These are phyloP conservation scores for Scopulariopsis brevicaulis DNA, from an alignment of 2,329 filamentous ascomycete genomes.

Conservation along the genomic window DNA sequence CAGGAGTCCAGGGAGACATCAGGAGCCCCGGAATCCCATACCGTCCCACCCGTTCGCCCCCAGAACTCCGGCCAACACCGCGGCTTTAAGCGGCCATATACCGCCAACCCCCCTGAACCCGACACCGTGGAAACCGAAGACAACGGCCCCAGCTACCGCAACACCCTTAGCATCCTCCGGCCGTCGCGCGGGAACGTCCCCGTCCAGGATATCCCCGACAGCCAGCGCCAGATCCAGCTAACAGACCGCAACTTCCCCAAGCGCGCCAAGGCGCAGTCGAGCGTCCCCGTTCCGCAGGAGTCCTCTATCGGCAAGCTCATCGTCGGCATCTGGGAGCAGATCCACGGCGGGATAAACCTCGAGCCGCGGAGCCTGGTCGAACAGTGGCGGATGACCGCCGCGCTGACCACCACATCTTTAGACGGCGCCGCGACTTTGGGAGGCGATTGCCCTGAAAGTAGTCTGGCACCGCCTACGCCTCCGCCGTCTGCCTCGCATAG, in stretches of 20 bases:
- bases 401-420: background rate
- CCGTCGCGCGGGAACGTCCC: background rate
- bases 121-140: background rate
- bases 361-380: slow-evolving; percentile 16
- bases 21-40: background rate
- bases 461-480: background rate
- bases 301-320: slow-evolving; percentile 17
- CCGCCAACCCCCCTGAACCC: background rate
- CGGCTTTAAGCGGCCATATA: background rate
- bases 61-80: too few relatives aligned
- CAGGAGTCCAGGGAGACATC: background rate
- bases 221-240: slow-evolving; percentile 15
- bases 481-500: background rate
- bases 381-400: slow-evolving; percentile 12
- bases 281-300: slow-evolving; percentile 9
- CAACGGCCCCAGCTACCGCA: background rate
- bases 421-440: background rate
- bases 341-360: slow-evolving; percentile 16
- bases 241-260: slow-evolving; percentile 11
- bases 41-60: background rate
- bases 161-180: background rate
- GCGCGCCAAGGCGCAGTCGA: slow-evolving; percentile 13
- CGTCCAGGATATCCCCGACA: background rate
- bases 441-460: too few relatives aligned
- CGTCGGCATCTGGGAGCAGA: slow-evolving; percentile 20